phyloP scores from a whole-genome alignment of 1,139 yeast genomes.

The Candida sanyaensis region DNA sequence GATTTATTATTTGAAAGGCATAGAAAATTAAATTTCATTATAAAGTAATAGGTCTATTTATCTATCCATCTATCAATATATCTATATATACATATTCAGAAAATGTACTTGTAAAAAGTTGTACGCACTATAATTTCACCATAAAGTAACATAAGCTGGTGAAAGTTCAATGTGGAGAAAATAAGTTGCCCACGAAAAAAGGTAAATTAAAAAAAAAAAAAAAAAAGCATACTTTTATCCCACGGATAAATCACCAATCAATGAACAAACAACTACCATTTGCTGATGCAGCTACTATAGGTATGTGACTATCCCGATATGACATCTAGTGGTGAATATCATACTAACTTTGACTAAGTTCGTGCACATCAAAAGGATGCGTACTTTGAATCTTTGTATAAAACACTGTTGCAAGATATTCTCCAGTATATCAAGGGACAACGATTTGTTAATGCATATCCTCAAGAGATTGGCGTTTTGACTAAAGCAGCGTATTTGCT shows the following conservation, averaged over 20 bases:
- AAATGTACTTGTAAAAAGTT: background rate
- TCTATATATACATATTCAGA: background rate
- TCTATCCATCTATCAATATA: background rate
- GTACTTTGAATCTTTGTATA: conserved; percentile 61
- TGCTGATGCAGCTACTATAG: conserved; percentile 52
- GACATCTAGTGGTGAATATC: background rate
- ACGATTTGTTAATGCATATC: conserved; percentile 63
- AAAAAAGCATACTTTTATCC: background rate
- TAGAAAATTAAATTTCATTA: too few relatives aligned
- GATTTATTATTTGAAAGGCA: background rate
- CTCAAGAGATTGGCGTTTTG: conserved; percentile 60
- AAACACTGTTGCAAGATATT: conserved; percentile 57
- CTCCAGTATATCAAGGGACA: conserved; percentile 64
- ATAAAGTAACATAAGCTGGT: too few relatives aligned
- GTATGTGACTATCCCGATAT: conserved; percentile 26
- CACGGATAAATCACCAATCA: background rate
- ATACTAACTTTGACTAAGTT: conserved; percentile 28
- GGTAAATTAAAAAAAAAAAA: background rate
- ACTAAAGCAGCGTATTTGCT: conserved; percentile 64
- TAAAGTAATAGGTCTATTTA: background rate
- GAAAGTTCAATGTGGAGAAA: conserved; percentile 5
- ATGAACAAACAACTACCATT: conserved; percentile 34
- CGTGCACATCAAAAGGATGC: conserved; percentile 89
- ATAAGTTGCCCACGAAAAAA: background rate
- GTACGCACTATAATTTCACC: too few relatives aligned